These are phyloP conservation scores for Globisporangium heterothallicum DNA, from an alignment of 352 stramenopile genomes.

Conservation along the genomic window DNA sequence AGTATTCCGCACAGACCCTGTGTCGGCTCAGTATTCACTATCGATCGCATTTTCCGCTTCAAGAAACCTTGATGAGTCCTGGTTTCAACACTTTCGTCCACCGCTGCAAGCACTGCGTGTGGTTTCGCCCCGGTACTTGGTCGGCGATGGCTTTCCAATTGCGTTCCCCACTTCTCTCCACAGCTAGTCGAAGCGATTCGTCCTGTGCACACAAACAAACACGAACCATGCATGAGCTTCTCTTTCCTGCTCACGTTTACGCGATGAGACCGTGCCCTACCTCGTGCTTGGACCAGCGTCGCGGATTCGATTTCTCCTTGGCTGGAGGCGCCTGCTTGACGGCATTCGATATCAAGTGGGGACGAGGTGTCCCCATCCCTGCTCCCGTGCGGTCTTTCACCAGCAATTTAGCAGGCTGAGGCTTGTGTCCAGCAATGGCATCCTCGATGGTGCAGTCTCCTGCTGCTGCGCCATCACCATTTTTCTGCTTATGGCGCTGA, in stretches of 20 bases:
- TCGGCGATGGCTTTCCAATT: constrained; percentile 91
- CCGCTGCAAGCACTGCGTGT: constrained; percentile 91
- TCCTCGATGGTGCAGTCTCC: constrained; percentile 2
- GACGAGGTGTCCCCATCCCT: constrained; percentile 64
- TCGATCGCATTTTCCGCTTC: constrained; percentile 11
- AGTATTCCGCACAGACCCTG: no score
- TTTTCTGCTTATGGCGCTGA: constrained; percentile 59
- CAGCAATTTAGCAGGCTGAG: constrained; percentile 43
- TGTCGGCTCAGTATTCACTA: neutral
- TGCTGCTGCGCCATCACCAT: constrained; percentile 7
- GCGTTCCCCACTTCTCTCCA: constrained; percentile 81
- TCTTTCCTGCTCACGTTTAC: no score
- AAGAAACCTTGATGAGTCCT: constrained; percentile 92
- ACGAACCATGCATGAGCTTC: no score
- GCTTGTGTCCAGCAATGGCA: constrained; percentile 4
- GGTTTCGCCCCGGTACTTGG: constrained; percentile 86
- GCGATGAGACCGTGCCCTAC: no score
- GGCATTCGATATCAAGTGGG: constrained; percentile 66
- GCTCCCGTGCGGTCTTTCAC: constrained; percentile 75
- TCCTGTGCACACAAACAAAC: constrained; percentile 26
- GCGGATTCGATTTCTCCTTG: constrained; percentile 83
- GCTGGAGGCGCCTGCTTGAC: constrained; percentile 74
- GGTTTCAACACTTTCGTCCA: constrained; percentile 93
- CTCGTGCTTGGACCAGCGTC: constrained; percentile 80
- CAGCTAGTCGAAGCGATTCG: constrained; percentile 73